Percentiles rank a stretch among this genome's conserved stretches.
Conservation (phyloP, 192 early-diverging fungal species). For the Linnemannia elongata region DNA sequence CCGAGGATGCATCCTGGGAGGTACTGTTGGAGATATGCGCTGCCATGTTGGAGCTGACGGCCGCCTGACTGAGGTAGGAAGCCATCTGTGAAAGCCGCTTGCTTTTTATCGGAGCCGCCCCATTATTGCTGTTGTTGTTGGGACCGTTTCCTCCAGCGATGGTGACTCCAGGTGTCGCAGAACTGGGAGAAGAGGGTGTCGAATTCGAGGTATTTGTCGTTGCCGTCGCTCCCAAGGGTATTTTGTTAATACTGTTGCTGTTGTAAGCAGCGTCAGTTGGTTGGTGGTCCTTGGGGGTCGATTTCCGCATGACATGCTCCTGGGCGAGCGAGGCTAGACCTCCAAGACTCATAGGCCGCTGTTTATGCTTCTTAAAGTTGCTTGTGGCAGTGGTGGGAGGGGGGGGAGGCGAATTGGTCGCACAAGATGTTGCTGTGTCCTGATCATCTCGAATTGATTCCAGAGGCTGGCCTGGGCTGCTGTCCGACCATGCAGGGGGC, state of each 20-base stretch:
- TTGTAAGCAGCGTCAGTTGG: background rate
- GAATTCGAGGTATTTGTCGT: slow-evolving; percentile 1
- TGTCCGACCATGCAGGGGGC: slow-evolving; percentile 23
- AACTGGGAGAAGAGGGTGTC: slow-evolving; percentile 16
- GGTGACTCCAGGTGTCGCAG: background rate
- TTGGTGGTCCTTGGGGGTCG: slow-evolving; percentile 10
- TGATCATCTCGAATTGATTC: background rate
- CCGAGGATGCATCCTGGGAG: slow-evolving; percentile 8
- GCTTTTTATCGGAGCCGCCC: slow-evolving; percentile 5
- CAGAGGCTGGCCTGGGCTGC: slow-evolving; percentile 9
- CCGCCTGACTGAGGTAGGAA: slow-evolving; percentile 43
- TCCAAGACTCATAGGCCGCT: slow-evolving; percentile 43
- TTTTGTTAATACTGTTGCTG: slow-evolving; percentile 10
- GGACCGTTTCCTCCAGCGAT: background rate
- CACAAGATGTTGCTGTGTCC: background rate
- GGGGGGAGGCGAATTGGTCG: background rate
- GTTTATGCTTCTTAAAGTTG: slow-evolving; percentile 35
- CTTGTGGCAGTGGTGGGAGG: background rate
- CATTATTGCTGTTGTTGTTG: background rate
- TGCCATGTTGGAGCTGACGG: slow-evolving; percentile 39
- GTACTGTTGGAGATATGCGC: slow-evolving; percentile 20
- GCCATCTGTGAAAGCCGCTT: slow-evolving; percentile 45
- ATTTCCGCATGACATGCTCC: slow-evolving; percentile 45
- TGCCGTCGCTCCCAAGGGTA: background rate
- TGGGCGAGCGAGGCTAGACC: slow-evolving; percentile 47